Conservation (phyloP, 306 rosid genomes). For the Castanea crenata region DNA sequence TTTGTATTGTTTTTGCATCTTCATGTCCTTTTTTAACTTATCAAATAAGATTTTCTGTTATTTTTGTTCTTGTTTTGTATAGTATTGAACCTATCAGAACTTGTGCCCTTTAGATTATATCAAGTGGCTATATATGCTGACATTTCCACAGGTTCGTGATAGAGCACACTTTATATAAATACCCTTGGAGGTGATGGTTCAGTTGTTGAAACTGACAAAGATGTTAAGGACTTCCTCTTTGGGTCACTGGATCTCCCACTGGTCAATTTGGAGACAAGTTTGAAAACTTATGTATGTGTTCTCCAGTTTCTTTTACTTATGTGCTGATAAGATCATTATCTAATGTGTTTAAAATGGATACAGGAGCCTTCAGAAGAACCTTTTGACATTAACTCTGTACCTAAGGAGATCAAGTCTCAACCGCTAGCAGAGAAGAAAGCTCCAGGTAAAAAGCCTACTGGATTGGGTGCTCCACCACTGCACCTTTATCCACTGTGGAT, state of each 20-base stretch:
- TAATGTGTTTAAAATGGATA: constrained; percentile 35
- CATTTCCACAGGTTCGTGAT: constrained; percentile 80
- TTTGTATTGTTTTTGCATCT: not conserved
- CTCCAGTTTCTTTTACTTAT: constrained; percentile 15
- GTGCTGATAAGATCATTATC: constrained; percentile 15
- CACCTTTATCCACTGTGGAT: constrained; percentile 70
- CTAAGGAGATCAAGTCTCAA: constrained; percentile 86
- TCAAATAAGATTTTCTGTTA: not conserved
- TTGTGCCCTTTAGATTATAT: constrained; percentile 12
- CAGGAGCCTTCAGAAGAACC: constrained; percentile 93
- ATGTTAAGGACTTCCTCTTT: constrained; percentile 70
- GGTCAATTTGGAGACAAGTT: constrained; percentile 80
- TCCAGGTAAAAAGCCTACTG: constrained; percentile 84
- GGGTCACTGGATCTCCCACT: constrained; percentile 89
- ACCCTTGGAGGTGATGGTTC: constrained; percentile 81
- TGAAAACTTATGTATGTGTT: constrained; percentile 72
- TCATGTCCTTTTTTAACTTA: not conserved
- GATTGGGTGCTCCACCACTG: constrained; percentile 81
- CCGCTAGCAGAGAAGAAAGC: constrained; percentile 94
- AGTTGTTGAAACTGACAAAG: constrained; percentile 69
- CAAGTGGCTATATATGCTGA: constrained; percentile 2
- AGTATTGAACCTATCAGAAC: not conserved
- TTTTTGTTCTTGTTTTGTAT: not conserved
- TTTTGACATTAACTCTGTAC: constrained; percentile 75
- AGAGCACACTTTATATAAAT: constrained; percentile 87